Percentiles rank a stretch among this genome's conserved stretches.
phyloP scores from a whole-genome alignment of 164 flowering plant species.

The Sextonia rubra region DNA sequence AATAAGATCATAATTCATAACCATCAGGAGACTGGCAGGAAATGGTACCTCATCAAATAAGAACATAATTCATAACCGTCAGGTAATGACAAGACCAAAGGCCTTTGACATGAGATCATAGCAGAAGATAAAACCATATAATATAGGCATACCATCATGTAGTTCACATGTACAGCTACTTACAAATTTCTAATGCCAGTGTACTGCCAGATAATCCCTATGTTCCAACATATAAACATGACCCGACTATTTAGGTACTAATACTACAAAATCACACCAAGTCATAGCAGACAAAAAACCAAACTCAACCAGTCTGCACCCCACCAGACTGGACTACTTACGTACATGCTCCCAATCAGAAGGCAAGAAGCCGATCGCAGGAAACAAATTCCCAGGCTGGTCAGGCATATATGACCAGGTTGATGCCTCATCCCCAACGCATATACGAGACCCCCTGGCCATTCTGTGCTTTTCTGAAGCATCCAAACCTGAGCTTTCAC shows the following conservation, averaged over 20 bases:
- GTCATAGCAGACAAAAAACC: neutral
- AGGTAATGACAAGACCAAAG: too few species aligned
- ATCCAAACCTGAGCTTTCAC: neutral
- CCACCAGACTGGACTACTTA: slow-evolving; percentile 23
- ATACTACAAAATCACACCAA: neutral
- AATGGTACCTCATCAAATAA: too few species aligned
- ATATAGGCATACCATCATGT: neutral
- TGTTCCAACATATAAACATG: neutral
- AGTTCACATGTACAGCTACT: neutral
- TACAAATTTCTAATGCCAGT: neutral
- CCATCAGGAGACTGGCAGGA: too few species aligned
- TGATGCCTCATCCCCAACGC: slow-evolving; percentile 11
- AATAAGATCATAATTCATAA: too few species aligned
- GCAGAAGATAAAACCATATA: too few species aligned
- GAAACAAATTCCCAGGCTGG: slow-evolving; percentile 12
- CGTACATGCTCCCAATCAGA: slow-evolving; percentile 80
- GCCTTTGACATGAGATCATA: too few species aligned
- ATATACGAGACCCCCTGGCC: slow-evolving; percentile 12
- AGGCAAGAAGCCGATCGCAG: slow-evolving; percentile 27
- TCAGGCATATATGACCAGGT: slow-evolving; percentile 8
- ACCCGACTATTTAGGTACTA: neutral
- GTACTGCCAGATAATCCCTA: neutral
- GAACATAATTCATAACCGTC: too few species aligned
- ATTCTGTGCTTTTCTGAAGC: slow-evolving; percentile 1
- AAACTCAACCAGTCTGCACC: neutral